Evolutionary conservation across 371 early-diverging fungal species (phyloP).

Genomic region (Apophysomyces trapeziformis): DNA sequence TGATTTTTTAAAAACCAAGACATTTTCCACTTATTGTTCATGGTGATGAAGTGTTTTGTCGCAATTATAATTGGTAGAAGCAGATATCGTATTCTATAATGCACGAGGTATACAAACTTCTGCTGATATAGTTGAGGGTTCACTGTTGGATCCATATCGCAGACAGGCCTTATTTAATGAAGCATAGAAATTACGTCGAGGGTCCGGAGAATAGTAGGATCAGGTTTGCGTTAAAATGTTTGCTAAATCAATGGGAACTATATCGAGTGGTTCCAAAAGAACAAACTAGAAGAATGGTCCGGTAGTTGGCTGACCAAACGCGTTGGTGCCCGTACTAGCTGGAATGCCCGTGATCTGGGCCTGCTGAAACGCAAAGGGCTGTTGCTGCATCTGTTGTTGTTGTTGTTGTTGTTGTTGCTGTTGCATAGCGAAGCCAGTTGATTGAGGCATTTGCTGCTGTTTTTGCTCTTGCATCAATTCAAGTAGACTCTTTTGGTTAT

Average conservation of each 20-base stretch:
- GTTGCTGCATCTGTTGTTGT: background rate
- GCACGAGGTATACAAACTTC: too few relatives aligned
- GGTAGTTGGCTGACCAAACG: background rate
- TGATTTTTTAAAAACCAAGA: too few relatives aligned
- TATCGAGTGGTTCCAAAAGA: background rate
- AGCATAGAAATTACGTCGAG: too few relatives aligned
- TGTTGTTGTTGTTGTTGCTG: conserved; percentile 23
- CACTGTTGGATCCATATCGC: too few relatives aligned
- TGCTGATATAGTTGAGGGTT: too few relatives aligned
- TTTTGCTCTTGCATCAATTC: conserved; percentile 48
- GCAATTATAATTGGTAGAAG: too few relatives aligned
- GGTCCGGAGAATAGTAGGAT: too few relatives aligned
- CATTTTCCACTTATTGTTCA: too few relatives aligned
- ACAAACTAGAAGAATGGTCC: background rate
- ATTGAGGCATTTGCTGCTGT: conserved; percentile 27
- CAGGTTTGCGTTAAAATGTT: too few relatives aligned
- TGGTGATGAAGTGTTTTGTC: too few relatives aligned
- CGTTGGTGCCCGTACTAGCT: background rate
- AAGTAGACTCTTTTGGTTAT: conserved; percentile 30
- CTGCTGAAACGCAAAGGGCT: background rate
- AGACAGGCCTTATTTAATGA: too few relatives aligned
- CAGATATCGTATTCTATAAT: too few relatives aligned
- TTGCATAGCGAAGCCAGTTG: conserved; percentile 9
- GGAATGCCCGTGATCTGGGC: background rate
- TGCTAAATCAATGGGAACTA: background rate